Evolutionary conservation across 768 basidiomycete species (phyloP), one percentile per base, ranked within the genome.

Genomic region (Auriculariales sp.): DNA sequence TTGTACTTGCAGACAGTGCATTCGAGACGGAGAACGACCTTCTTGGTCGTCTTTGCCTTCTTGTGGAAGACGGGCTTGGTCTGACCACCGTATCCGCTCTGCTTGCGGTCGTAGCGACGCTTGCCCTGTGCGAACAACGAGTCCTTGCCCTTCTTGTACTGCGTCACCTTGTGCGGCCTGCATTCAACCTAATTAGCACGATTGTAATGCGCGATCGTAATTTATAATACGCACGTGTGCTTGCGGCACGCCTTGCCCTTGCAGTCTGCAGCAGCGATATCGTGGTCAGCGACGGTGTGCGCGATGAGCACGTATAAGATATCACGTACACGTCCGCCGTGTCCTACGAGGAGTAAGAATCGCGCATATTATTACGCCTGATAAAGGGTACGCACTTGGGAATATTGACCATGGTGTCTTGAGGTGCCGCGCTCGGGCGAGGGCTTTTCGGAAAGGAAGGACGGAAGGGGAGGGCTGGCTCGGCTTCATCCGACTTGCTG

Each of bases 51-150:
- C 78, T 94, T 94, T 52, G 91, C 90, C 83, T 95, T 98, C 78
- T 99, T 99, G 87, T 99, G 95, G 85, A 99, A 99, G 71, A 99
- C 93, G 54, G 94, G 94, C 75, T 99, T 99, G 53, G 94, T 99
- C 78, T 99, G 94, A 72, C 94, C 94, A 85, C 94, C 94, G 73
- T 97, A 98, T 71, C 94, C 88, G 56, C 83, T 84, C 69, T 88
- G 92, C 79, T 95, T 94, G 63, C 94, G 84, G 75, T 98, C 95
- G 73, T 99, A 98, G 74, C 95, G 91, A 62, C 95, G 87, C 82
- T 99, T 98, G 73, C 95, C 95, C 73, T 99, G 94, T 48, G 89
- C 95, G 66, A 88, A 87, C 55, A 93, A 71, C 53, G 95, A 98
- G 66, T 90, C 94, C 73, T 99, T 98, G 66, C 95, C 95, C 79